These are phyloP conservation scores for Blastocystis sp. DNA, from an alignment of 352 stramenopile species.

Conservation along the genomic window DNA sequence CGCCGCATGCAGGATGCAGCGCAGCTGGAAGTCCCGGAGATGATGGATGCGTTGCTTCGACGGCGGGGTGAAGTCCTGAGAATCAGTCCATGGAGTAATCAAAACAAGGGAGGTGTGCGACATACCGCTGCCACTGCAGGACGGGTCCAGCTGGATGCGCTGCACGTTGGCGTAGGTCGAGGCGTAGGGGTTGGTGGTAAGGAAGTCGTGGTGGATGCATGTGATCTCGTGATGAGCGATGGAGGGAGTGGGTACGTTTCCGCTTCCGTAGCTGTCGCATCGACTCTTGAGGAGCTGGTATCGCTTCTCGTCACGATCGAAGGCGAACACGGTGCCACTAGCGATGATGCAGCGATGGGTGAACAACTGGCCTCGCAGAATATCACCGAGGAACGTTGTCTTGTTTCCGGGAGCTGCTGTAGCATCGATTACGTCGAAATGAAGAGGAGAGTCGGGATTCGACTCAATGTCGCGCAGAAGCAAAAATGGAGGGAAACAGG, in stretches of 20 bases:
- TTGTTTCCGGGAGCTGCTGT: slow-evolving; percentile 84
- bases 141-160: slow-evolving; percentile 81
- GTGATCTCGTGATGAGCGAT: slow-evolving; percentile 58
- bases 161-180: slow-evolving; percentile 78
- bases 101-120: slow-evolving; percentile 71
- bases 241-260: slow-evolving; percentile 76
- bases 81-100: neutral
- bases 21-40: slow-evolving; percentile 81
- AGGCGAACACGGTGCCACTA: slow-evolving; percentile 78
- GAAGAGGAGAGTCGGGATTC: neutral
- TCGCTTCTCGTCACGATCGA: slow-evolving; percentile 80
- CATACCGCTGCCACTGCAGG: slow-evolving; percentile 84
- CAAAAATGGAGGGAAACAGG: slow-evolving; percentile 82
- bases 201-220: slow-evolving; percentile 76
- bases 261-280: slow-evolving; percentile 78
- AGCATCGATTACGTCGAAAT: slow-evolving; percentile 81
- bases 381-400: slow-evolving; percentile 78
- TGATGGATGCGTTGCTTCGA: slow-evolving; percentile 77
- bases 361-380: slow-evolving; percentile 9
- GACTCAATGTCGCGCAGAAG: slow-evolving; percentile 77
- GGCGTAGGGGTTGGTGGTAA: slow-evolving; percentile 78
- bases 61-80: slow-evolving; percentile 70
- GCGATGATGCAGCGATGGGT: neutral
- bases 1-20: slow-evolving; percentile 82
- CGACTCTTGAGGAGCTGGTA: slow-evolving; percentile 78